Evolutionary conservation across 148 eudicot species (phyloP), one percentile per base, ranked within the genome.

Genomic region (Linanthus parryae): DNA sequence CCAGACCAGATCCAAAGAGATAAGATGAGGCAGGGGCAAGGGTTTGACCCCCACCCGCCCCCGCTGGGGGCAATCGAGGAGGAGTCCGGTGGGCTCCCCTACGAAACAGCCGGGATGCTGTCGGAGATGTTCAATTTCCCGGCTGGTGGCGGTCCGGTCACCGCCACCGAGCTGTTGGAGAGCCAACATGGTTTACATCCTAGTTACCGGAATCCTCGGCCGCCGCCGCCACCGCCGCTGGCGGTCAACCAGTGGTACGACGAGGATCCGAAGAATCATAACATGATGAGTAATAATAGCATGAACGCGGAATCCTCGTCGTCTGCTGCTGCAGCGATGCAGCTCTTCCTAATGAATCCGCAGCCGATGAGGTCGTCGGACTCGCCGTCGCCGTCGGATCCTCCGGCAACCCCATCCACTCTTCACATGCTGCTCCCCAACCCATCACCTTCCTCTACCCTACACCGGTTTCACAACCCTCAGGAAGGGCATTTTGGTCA

Each of bases 271-370:
- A n/a, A n/a, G n/a, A n/a, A n/a, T n/a, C n/a, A n/a, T n/a, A n/a
- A n/a, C n/a, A n/a, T n/a, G n/a, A n/a, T n/a, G n/a, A n/a, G n/a
- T n/a, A n/a, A n/a, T n/a, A n/a, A n/a, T n/a, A n/a, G n/a, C n/a
- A n/a, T n/a, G n/a, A n/a, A n/a, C n/a, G n/a, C n/a, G n/a, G n/a
- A n/a, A n/a, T n/a, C n/a, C n/a, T n/a, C n/a, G n/a, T n/a, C n/a
- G n/a, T n/a, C n/a, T n/a, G n/a, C n/a, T n/a, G 80, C 81, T 2
- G 82, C 84, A 6, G 79, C 84, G 79, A 84, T 88, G 96, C 96
- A 88, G 50, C 88, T 88, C 50, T 88, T 88, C 26, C 50, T 78
- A 5, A 73, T 84, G 43, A 78, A 88, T 60, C 94, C 88, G 23
- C 74, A 76, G 29, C 69, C 54, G 20, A 52, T 54, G 2, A 41